These are phyloP conservation scores for Vigna reflexopilosa DNA, from an alignment of 306 rosid species.

Conservation along the genomic window DNA sequence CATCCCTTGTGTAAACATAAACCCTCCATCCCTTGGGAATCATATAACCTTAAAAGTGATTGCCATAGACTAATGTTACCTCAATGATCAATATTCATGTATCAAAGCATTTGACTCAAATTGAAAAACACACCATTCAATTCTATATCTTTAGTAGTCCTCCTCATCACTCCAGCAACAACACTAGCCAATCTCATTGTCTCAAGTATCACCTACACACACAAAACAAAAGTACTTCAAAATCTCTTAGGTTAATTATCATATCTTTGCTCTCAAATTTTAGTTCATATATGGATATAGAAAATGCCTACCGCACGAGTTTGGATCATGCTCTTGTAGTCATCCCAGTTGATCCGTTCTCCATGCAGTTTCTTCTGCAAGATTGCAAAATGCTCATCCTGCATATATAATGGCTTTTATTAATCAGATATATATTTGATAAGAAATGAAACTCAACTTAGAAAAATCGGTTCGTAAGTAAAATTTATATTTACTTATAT, in stretches of 20 bases:
- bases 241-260: neutral
- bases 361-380: constrained; percentile 53
- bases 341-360: constrained; percentile 68
- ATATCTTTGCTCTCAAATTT: neutral
- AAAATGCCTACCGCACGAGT: constrained; percentile 66
- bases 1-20: constrained; percentile 75
- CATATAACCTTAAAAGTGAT: constrained; percentile 53
- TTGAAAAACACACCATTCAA: constrained; percentile 54
- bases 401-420: neutral
- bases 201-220: constrained; percentile 70
- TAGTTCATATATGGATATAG: neutral
- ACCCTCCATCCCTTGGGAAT: constrained; percentile 89
- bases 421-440: too few species aligned
- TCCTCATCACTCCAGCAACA: constrained; percentile 77
- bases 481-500: too few species aligned
- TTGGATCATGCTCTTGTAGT: constrained; percentile 61
- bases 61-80: neutral
- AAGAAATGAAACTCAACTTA: too few species aligned
- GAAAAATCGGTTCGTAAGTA: too few species aligned
- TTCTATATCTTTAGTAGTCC: constrained; percentile 64
- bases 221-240: neutral
- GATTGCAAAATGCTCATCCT: constrained; percentile 82
- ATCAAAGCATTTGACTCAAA: neutral
- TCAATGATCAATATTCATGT: neutral
- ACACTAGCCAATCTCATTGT: constrained; percentile 76